These are phyloP conservation scores for Carex cristatella DNA, from an alignment of 176 grass and related monocot species.

Conservation along the genomic window DNA sequence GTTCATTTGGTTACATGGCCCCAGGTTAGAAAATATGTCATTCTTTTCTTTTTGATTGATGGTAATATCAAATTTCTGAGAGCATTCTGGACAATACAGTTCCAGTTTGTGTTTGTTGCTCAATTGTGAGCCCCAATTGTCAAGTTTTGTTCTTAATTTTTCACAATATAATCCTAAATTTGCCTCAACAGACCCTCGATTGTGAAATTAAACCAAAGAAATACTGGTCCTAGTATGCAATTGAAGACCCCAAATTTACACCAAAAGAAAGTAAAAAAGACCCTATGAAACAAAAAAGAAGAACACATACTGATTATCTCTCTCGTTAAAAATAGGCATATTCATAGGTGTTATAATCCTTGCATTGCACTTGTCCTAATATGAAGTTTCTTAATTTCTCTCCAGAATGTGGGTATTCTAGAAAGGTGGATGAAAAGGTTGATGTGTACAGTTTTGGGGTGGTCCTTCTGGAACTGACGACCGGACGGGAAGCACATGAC, in stretches of 20 bases:
- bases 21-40: constrained; percentile 30
- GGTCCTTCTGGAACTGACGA: constrained; percentile 60
- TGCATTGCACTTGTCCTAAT: neutral
- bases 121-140: neutral
- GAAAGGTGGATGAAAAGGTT: constrained; percentile 55
- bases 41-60: neutral
- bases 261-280: neutral
- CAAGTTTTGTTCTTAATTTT: neutral
- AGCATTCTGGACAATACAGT: neutral
- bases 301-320: neutral
- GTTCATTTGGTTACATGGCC: constrained; percentile 79
- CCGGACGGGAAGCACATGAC: constrained; percentile 32
- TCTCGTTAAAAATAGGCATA: neutral
- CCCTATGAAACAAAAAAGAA: neutral
- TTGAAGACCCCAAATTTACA: neutral
- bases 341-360: neutral
- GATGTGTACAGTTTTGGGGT: constrained; percentile 81
- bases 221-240: neutral
- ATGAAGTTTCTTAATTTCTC: neutral
- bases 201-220: neutral
- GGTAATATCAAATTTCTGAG: neutral
- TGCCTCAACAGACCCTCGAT: neutral
- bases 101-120: neutral
- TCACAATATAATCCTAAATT: neutral
- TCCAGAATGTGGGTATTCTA: constrained; percentile 34